Base-by-base conservation (phyloP, 2,329 filamentous ascomycete species). In the Calonectria crousiana region DNA sequence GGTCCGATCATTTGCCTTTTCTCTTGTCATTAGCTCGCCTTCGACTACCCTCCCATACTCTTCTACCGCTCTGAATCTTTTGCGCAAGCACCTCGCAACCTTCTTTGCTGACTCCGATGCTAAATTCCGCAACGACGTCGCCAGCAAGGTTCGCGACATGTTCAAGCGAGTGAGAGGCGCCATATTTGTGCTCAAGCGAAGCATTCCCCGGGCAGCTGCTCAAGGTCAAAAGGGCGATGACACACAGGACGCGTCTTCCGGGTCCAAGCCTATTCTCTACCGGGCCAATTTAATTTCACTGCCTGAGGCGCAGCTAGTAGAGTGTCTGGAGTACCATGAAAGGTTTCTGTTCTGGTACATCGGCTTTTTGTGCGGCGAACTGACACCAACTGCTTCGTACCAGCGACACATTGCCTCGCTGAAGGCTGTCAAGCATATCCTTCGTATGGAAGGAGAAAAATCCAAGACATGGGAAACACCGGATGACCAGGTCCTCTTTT, bases 51-150 rank as follows among this genome's bases (percentile, higher is more conserved):
- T 91, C 67, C 93, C 95, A 1, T 92, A 97, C 67, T 93, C 93
- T 0, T 80, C 85, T 0, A 88, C 86, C 13, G 89, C 93, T 0
- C 87, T 98, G 3, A 83, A 85, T 4, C 88, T 93, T 16, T 86
- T 98, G 3, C 89, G 89, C 68, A 87, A 86, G 41, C 92, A 95
- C 73, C 85, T 98, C 4, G 89, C 90, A 1, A 90, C 93, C 20
- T 92, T 96, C 76, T 93, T 97, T 81, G 92, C 95, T 4, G 96
- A 98, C 76, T 92, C 94, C 0, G 95, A 98, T 82, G 93, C 96
- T 8, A 95, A 96, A 79, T 94, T 96, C 77, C 92, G 97, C 71
- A 93, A 96, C 72, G 95, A 98, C 78, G 89, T 97, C 2, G 88
- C 96, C 32, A 92, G 92, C 30, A 90, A 94, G 75, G 92, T 93